phyloP scores from a whole-genome alignment of 805 yeast genomes.

The Kuraishia cidri region DNA sequence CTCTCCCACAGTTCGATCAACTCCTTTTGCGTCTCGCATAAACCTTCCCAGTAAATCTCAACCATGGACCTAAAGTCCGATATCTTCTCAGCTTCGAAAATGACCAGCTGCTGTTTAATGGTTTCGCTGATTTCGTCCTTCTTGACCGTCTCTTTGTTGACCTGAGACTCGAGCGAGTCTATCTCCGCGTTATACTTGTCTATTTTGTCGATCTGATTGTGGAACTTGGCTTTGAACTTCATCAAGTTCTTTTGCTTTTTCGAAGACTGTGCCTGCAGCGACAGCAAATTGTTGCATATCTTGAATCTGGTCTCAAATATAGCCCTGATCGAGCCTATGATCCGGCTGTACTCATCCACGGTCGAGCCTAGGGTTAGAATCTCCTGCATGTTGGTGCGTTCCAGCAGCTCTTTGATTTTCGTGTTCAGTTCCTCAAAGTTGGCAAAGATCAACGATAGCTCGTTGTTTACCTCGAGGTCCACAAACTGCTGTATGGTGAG shows the following conservation, averaged over 20 bases:
- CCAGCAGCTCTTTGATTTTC: conserved; percentile 64
- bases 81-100: conserved; percentile 67
- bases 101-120: conserved; percentile 58
- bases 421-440: conserved; percentile 68
- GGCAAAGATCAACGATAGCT: conserved; percentile 50
- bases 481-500: conserved; percentile 48
- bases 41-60: conserved; percentile 83
- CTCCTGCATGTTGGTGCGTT: conserved; percentile 76
- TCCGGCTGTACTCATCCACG: conserved; percentile 77
- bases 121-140: conserved; percentile 58
- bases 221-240: conserved; percentile 32
- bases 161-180: conserved; percentile 41
- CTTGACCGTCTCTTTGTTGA: conserved; percentile 41
- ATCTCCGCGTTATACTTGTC: conserved; percentile 52
- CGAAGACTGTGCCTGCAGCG: conserved; percentile 29
- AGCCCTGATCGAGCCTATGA: conserved; percentile 64
- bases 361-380: conserved; percentile 80
- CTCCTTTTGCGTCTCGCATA: conserved; percentile 91
- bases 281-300: conserved; percentile 32
- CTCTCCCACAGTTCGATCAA: conserved; percentile 84
- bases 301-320: conserved; percentile 71
- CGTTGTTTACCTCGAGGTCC: conserved; percentile 64
- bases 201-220: conserved; percentile 54
- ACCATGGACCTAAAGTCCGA: conserved; percentile 83
- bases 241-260: conserved; percentile 37